Evolutionary conservation across 768 basidiomycete species (phyloP), one percentile per base, ranked within the genome.

Genomic region (Trametes gibbosa): DNA sequence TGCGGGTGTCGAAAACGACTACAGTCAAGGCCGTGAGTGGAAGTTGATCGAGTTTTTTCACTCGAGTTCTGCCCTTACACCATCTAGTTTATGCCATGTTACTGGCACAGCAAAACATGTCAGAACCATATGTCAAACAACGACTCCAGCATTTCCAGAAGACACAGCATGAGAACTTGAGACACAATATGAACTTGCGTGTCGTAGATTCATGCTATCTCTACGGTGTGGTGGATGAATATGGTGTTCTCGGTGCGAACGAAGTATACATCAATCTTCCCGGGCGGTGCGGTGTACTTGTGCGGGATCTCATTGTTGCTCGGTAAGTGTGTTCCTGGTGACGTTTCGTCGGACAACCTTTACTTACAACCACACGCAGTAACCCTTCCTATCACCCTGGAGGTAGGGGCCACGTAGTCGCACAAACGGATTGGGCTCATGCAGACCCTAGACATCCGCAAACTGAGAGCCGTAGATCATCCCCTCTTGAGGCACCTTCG

Each of bases 231-330:
- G 58, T 65, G 8, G 64, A 65, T 19, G 64, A 65, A 51, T 41
- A 56, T 9, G 64, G 61, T n/a, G 40, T 62, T 3, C 61, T 65
- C 16, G 50, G 45, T 5, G 50, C 53, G 5, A 32, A 62, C 51
- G 60, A 65, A 34, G 64, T 65, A n/a, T 60, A 62, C 29, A 53
- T 65, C 49, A 65, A 65, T 23, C 54, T 65, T 5, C 64, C 64
- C 0, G 41, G 41, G 7, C 60, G 64, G 5, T 40, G 39, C 13
- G 61, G 64, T 1, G 59, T 61, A 1, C 23, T 61, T 0, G 59
- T 61, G 5, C 53, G 54, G 13, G 49, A 56, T 17, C 47, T 62
- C 24, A 16, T 62, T 2, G 61, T 62, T 7, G 51, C 45, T 6
- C 51, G 59, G 59, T 55, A 45, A 13, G 53, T 29, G 17, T 1